phyloP scores from a whole-genome alignment of 2,329 filamentous ascomycete species.

The Ophiostoma populinum region DNA sequence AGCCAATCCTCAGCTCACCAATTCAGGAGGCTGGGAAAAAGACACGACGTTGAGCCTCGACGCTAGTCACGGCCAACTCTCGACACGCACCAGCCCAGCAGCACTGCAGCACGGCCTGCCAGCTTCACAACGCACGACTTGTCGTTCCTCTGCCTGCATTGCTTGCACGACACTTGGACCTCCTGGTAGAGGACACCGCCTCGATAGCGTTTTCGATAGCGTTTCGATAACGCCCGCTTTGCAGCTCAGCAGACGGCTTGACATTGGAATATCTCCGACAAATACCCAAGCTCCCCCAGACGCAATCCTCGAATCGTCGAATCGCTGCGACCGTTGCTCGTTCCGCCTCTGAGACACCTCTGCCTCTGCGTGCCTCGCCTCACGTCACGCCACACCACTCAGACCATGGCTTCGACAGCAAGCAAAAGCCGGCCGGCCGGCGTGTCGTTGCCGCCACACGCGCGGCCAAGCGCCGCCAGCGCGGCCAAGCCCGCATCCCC shows the following conservation, averaged over 20 bases:
- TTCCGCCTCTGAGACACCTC: not conserved
- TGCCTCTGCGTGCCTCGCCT: not conserved
- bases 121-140: not conserved
- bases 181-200: constrained; percentile 4
- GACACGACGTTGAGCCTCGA: not conserved
- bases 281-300: no score
- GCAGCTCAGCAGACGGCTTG: not conserved
- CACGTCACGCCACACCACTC: not conserved
- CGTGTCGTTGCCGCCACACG: constrained; percentile 3
- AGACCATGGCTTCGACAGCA: constrained; percentile 5
- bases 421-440: constrained; percentile 2
- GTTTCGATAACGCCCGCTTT: no score
- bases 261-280: not conserved
- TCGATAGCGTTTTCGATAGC: not conserved
- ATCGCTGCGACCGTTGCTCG: no score
- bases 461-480: no score
- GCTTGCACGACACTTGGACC: not conserved
- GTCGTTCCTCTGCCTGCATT: not conserved
- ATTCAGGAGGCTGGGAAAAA: constrained; percentile 7
- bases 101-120: not conserved
- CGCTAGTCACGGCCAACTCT: no score
- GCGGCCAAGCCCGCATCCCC: no score
- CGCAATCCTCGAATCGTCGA: no score
- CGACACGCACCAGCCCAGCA: not conserved
- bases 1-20: constrained; percentile 1